Evolutionary conservation across 2,329 filamentous ascomycete species (phyloP), one percentile per base, ranked within the genome.

Genomic region (Kalmusia sp.): DNA sequence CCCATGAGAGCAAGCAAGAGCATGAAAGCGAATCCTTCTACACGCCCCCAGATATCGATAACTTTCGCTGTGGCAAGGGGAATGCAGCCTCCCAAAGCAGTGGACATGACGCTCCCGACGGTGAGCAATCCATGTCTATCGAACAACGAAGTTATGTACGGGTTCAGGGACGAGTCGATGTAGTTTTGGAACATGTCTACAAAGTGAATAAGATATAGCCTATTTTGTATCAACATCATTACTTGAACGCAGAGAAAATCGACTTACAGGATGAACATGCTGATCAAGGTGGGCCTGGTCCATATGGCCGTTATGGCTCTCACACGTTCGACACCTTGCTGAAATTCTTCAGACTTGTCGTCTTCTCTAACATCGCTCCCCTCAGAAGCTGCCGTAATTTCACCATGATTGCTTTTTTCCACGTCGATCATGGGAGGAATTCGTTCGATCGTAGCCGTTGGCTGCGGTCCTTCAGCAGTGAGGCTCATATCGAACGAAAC

Each of bases 191-290:
- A 63, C 24, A 76, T 80, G 39, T 83, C 81, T 59, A 79, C 76
- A 50, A 82, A 79, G 38, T 77, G 76, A 56, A 80, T 75, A 2
- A 81, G 54, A 57, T 77, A 81, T 35, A 82, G 73, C 30, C 77
- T 80, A 17, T n/a, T 7, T 8, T 27, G 31, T 7, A 19, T 25
- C 28, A 12, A 45, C 17, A 24, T 41, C 4, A 9, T 28, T 3
- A 6, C 37, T 19, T 11, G 7, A 3, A 9, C 1, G 9, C 30
- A 11, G 35, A 19, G 15, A 12, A 2, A 22, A 33, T 8, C 6
- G 8, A 59, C 72, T 59, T 57, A 78, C 75, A 74, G 64, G 37
- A 68, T 59, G 49, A 76, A 77, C 54, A 74, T 74, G 33, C 58
- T 52, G n/a, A 71, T 67, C 14, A 79, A 60, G 1, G 71, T 69